Evolutionary conservation across 768 basidiomycete species (phyloP), one percentile per base, ranked within the genome.

Genomic region (Pleurotus djamor): DNA sequence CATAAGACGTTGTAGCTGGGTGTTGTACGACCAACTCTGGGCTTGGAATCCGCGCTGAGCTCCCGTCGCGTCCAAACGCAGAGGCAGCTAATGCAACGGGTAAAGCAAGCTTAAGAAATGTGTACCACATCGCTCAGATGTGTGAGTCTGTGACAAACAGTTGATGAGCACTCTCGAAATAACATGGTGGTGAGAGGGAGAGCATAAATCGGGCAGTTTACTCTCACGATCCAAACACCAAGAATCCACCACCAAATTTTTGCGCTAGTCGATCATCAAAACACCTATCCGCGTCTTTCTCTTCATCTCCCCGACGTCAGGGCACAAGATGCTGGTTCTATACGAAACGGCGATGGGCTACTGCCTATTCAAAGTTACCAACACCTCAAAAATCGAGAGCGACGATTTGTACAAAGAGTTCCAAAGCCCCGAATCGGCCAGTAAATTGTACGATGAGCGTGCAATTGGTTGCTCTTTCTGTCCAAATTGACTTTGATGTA

Each of bases 311-410:
- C 13, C 32, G 54, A 43, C 41, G 54, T 55, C 38, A 51, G 57
- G 63, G 60, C 47, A 10, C 48, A 64, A 75, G 74, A 98, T 98
- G 95, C 85, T 98, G 74, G 96, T 98, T 48, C 82, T 99, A 64
- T 94, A 95, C 79, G 97, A 98, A 79, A 95, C 94, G 1, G 85
- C 94, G 43, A 85, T 96, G 75, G 94, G 96, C 75, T 98, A 94
- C 81, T 95, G 93, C 80, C 89, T 99, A 57, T 98, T 99, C 88
- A 97, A 97, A 76, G 83, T 96, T 64, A 88, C 89, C 56, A 89
- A 94, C 76, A 80, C 92, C 43, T 91, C 90, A 58, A 97, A 96
- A 79, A 78, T 96, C 56, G 85, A 88, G 69, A 89, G 85, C 64
- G 88, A 89, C 58, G 88, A 97, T 74, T 74, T 98, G 51, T 92